These are phyloP conservation scores for Viridothelium virens DNA, from an alignment of 495 filamentous ascomycete species.

Conservation along the genomic window DNA sequence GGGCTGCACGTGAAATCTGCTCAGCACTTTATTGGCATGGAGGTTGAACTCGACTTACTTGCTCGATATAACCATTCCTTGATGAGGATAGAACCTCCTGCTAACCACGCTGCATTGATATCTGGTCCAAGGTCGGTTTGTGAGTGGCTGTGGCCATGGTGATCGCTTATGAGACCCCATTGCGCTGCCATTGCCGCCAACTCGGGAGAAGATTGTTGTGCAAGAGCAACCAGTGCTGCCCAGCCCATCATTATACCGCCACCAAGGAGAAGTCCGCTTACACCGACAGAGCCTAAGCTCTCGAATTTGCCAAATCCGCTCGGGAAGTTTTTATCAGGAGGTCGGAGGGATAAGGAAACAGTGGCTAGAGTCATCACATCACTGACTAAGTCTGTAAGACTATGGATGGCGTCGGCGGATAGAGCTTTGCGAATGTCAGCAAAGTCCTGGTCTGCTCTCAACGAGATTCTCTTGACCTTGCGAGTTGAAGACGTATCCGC, in stretches of 20 bases:
- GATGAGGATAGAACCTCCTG: slow-evolving; percentile 78
- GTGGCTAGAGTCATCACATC: slow-evolving; percentile 90
- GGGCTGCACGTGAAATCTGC: slow-evolving; percentile 50
- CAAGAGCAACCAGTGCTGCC: slow-evolving; percentile 64
- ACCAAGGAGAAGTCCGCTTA: slow-evolving; percentile 76
- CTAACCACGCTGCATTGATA: slow-evolving; percentile 90
- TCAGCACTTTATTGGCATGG: slow-evolving; percentile 8
- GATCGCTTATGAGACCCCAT: slow-evolving; percentile 54
- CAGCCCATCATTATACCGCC: slow-evolving; percentile 88
- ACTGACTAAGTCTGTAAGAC: slow-evolving; percentile 86
- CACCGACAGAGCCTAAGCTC: slow-evolving; percentile 84
- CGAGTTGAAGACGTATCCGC: slow-evolving; percentile 88
- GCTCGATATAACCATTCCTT: slow-evolving; percentile 97
- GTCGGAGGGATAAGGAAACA: slow-evolving; percentile 80
- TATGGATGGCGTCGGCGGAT: slow-evolving; percentile 91
- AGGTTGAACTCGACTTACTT: slow-evolving; percentile 53
- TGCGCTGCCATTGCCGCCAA: slow-evolving; percentile 53
- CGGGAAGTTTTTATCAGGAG: slow-evolving; percentile 74
- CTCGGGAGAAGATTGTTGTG: slow-evolving; percentile 73
- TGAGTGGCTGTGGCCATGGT: slow-evolving; percentile 55
- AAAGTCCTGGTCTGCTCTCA: slow-evolving; percentile 3
- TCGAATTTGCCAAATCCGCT: slow-evolving; percentile 95
- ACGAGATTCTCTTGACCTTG: slow-evolving; percentile 41
- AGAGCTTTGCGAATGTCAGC: slow-evolving; percentile 44
- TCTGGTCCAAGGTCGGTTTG: slow-evolving; percentile 63